These are phyloP conservation scores for Malus hybrid DNA, from an alignment of 331 rosid genomes.

Conservation along the genomic window DNA sequence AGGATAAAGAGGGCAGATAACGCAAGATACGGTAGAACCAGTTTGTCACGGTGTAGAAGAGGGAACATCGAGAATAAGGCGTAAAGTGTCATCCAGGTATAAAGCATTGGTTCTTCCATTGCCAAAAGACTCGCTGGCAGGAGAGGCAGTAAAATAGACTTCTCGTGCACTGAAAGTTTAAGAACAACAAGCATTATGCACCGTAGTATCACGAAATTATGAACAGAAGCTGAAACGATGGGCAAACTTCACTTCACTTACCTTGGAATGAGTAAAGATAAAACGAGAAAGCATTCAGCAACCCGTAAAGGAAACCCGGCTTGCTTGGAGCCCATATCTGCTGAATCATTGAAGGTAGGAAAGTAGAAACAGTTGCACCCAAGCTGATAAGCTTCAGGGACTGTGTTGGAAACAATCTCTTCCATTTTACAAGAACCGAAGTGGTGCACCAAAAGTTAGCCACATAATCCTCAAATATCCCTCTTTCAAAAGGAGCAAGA, in stretches of 20 bases:
- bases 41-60: conserved; percentile 58
- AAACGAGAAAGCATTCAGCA: conserved; percentile 77
- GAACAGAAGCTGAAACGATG: not conserved
- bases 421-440: conserved; percentile 81
- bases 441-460: conserved; percentile 97
- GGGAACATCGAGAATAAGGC: conserved; percentile 87
- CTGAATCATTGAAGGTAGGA: conserved; percentile 86
- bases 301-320: conserved; percentile 69
- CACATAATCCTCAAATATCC: conserved; percentile 88
- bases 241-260: conserved; percentile 15
- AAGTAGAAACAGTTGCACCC: conserved; percentile 50
- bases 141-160: conserved; percentile 84
- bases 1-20: conserved; percentile 48
- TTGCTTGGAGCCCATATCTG: conserved; percentile 71
- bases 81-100: conserved; percentile 42
- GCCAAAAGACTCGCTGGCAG: conserved; percentile 85
- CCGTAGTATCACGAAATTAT: not conserved
- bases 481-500: conserved; percentile 93
- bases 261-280: conserved; percentile 96
- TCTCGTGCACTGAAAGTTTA: conserved; percentile 75
- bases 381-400: conserved; percentile 69
- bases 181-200: not conserved
- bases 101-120: conserved; percentile 59
- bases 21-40: conserved; percentile 58
- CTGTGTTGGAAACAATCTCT: conserved; percentile 58